Evolutionary conservation across 495 filamentous ascomycete species (phyloP), one percentile per base, ranked within the genome.

Genomic region (Delitschia confertaspora): DNA sequence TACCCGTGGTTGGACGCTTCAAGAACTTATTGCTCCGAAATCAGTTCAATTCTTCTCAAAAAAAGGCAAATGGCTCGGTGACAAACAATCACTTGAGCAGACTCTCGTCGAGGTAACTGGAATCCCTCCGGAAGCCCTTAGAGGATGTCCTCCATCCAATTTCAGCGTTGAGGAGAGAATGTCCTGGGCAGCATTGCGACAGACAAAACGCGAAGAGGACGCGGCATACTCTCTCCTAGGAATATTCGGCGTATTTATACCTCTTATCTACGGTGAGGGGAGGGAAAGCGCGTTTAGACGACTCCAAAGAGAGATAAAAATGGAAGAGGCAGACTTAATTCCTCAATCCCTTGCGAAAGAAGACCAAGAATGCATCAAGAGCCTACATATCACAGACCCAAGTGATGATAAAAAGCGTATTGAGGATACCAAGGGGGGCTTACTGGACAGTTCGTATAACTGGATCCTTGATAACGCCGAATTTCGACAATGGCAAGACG

Each of bases 1-100:
- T 6, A 51, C 40, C 6, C 29, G 47, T 4, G 47, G 47, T 14
- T 51, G 41, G 47, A 45, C 47, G 5, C 33, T 51, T 9, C 47
- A 51, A 24, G 47, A 51, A 20, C 41, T 51, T 3, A 51, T 51
- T 19, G 47, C 40, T 5, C 47, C 47, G 3, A 27, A 14, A 7
- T n/a, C 14, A 10, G 14, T 45, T 11, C 14, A 16, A 6, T 51
- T 51, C 41, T 39, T 34, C 24, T 34, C 39, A 22, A 6, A 16
- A 32, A 8, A 16, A 2, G 38, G 41, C 34, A 6, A 38, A 3
- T 26, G 26, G 9, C 21, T 47, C 3, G n/a, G 21, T 20, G 11
- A 38, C 18, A 49, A 49, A 22, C 19, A 11, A 4, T 8, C n/a
- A 10, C 26, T 18, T 18, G 22, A 38, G 2, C 6, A 13, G 8